Base-by-base conservation (phyloP, 2,329 filamentous ascomycete genomes). In the Fonsecaea pedrosoi region DNA sequence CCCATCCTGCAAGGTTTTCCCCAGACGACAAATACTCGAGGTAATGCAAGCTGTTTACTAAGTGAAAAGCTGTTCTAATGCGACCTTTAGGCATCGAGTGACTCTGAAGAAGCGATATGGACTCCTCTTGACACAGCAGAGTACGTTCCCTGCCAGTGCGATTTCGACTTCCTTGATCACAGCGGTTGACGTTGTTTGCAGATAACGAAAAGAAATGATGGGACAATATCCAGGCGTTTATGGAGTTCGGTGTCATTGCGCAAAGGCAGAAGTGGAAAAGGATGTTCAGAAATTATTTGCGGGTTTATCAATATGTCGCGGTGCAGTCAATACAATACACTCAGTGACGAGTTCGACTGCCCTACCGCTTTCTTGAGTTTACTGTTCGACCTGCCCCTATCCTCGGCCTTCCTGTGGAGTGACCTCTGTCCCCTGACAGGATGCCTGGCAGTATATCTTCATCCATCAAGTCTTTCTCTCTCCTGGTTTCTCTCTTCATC, bases 11-110 rank as follows among this genome's bases (percentile, higher is more conserved):
- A 53, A 87, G 95, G 74, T 99, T 98, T 85, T 97, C 92, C 55
- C 95, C 95, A 71, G 95, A 99, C 82, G 95, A 99, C 86, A 97
- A 97, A 86, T 98, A 96, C 87, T 97, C 93, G 76, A 84, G 87
- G 86, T 88, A 78, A 60, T 80, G 72, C 21, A 34, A 37, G 38
- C n/a, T 18, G 9, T 40, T 12, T 30, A 12, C 21, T 38, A 4
- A 0, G 9, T 7, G 10, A 4, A 9, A 21, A 12, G 48, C 10
- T 21, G 21, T 58, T 62, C 56, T 68, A 40, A 66, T 50, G 21
- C 7, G 25, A 38, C 45, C 45, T 68, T 64, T 64, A 91, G 92
- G 78, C 94, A 98, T 83, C 89, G 95, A 74, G 93, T 98, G 58
- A 96, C 93, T 21, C 86, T 98, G 76, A 97, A 97, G 89, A 93